Evolutionary conservation across 805 yeast genomes (phyloP), one percentile per base, ranked within the genome.

Genomic region (Scheffersomyces coipomensis): DNA sequence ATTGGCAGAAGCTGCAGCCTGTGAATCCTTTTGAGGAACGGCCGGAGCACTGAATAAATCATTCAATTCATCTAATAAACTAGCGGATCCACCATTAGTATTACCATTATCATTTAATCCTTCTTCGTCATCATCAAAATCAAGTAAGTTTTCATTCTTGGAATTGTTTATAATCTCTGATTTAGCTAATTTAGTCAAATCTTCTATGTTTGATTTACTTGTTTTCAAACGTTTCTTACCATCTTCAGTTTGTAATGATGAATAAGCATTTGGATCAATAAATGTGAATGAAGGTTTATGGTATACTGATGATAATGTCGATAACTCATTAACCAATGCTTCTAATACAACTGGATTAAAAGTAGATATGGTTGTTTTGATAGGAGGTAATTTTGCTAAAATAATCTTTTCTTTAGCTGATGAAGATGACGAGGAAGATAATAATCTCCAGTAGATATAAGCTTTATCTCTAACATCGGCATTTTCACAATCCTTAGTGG

Each of bases 281-380:
- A 85, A 84, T 24, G 80, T 70, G 15, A 78, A 68, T 4, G 86
- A 79, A 10, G 97, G 96, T 55, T 84, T 85, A 62, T 85, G 95
- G 55, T 88, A 88, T 2, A 93, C 93, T 0, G 97, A 88, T 27
- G 96, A 83, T 45, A 93, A 73, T 7, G 93, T 84, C 2, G 95
- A 82, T 40, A 91, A 64, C 56, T 91, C 96, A n/a, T 67, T 57
- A 22, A 91, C 55, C 35, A 93, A 71, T 45, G 79, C 83, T 30
- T 81, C 78, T 41, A 90, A 72, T 4, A 88, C 70, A 17, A 69
- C 72, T 0, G 87, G 83, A 29, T 88, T 81, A 52, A 90, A 83
- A 15, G 73, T 62, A 30, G 88, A 83, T 22, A 90, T 78, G 2
- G 89, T 83, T 2, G 88, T 75, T 32, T 79, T 76, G 42, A 93